Base-by-base conservation (phyloP, 306 rosid genomes). In the Cyclanthera cordifolia region DNA sequence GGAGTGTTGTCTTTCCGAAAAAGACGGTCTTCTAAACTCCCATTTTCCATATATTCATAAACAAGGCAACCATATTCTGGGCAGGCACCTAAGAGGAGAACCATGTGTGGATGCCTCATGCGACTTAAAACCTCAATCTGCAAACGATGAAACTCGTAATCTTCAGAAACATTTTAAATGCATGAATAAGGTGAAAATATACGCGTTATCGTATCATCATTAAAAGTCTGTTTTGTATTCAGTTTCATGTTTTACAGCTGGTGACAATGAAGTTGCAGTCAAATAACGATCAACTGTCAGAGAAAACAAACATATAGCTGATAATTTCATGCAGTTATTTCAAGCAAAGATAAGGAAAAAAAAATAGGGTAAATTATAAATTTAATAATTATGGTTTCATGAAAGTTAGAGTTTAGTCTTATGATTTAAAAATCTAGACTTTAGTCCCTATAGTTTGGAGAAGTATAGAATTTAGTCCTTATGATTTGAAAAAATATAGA, bases 91-190 rank as follows among this genome's bases (percentile, higher is more conserved):
- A 92, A 67, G 17, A 92, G 88, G 37, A 89, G 82, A 74, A 92
- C 96, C 98, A 92, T 92, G 85, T 79, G 55, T 6, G 98, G 98
- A 78, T 92, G 98, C 57, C 96, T 85, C 66, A 92, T 84, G 74
- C 75, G 67, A 76, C 96, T 89, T 72, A 92, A 82, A 58, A 92
- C 86, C 74, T 87, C 83, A 74, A 92, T 84, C 97, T 91, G 78
- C 81, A 82, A 58, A 57, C 20, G 0, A 9, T 3, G 67, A 57
- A 69, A 46, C 28, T 7, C 5, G 25, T 8, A 65, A 64, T 24
- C 21, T 63, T 66, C 70, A 66, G 41, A 23, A 66, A 23, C 59
- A 10, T 27, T 19, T 9, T 28, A 19, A 30, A 21, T 64, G 48
- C 32, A 27, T 69, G 48, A 16, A 25, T 4, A n/a, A 5, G 59